Evolutionary conservation across 1,284 basidiomycete species (phyloP), one percentile per base, ranked within the genome.

Genomic region (Uromyces viciae-fabae): DNA sequence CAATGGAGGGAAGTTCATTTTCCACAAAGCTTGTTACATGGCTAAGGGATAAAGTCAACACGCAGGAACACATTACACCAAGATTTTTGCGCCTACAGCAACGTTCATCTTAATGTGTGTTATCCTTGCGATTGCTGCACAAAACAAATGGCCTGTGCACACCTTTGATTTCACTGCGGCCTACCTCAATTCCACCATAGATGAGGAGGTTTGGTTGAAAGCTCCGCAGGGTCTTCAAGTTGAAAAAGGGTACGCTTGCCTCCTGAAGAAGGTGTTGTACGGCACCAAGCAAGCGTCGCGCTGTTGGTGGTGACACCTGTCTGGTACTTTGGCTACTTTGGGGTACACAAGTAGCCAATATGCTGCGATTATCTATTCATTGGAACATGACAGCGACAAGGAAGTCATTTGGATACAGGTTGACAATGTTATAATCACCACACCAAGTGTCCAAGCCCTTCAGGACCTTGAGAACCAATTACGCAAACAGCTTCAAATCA

Each of bases 1-100:
- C 3, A 9, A 42, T 14, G 49, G 66, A 36, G 82, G 81, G 33
- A 17, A 8, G 9, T 15, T 64, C 15, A 38, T 5, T 3, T 2
- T 42, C 22, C 81, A 75, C 75, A 82, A 83, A 73, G 82, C 82
- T 2, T 15, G 82, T 19, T 82, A 71, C 31, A 80, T 83, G 19
- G 82, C 80, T 38, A 62, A 79, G 33, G 82, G 82, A 46, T 82
- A 33, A 64, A 25, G 25, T n/a, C 82, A 83, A 49, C 22, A 31
- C 14, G 46, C 69, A n/a, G 82, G 82, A 3, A 42, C 72, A 33
- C 64, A 82, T 28, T 82, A 60, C 66, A 36, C 31, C n/a, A 77
- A 82, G 56, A 82, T 78, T 38, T 82, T 64, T 71, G 71, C 82
- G 2, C 76, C 82, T 2, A 77, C 64, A 4, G 42, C 74, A 0